Percentiles rank a stretch among this genome's conserved stretches.
Evolutionary conservation across 225 moss, liverwort and hornwort species (phyloP).

Genomic region (Sphagnum contortum): DNA sequence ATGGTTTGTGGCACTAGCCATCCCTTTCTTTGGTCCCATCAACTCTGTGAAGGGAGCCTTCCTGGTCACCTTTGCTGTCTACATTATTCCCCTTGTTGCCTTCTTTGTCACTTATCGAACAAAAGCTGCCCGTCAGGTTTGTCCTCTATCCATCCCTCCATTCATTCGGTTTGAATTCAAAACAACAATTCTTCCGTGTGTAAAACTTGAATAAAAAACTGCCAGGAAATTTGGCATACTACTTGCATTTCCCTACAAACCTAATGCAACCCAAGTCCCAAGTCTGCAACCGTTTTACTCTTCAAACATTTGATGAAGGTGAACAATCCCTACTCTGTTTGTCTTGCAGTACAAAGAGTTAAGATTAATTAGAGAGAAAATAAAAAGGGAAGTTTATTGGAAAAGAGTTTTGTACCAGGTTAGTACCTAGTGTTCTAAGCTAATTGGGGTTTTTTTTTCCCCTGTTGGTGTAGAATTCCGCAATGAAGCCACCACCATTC

Average conservation of each 20-base stretch:
- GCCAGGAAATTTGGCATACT: too few species aligned
- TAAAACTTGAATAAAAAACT: too few species aligned
- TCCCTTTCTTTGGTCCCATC: constrained; percentile 61
- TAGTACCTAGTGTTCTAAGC: too few species aligned
- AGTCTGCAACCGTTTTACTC: too few species aligned
- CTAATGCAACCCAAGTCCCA: too few species aligned
- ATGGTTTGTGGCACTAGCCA: constrained; percentile 42
- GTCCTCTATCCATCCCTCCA: neutral
- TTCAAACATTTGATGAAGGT: too few species aligned
- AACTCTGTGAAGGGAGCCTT: constrained; percentile 54
- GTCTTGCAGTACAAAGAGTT: too few species aligned
- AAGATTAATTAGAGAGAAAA: too few species aligned
- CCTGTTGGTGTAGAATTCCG: constrained; percentile 55
- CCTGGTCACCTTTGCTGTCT: constrained; percentile 25
- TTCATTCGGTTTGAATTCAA: neutral
- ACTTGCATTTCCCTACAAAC: too few species aligned
- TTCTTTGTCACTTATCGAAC: constrained; percentile 39
- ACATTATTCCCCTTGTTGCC: constrained; percentile 36
- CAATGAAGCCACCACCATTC: constrained; percentile 44
- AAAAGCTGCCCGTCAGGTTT: constrained; percentile 39
- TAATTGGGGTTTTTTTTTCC: neutral
- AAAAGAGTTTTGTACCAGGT: too few species aligned
- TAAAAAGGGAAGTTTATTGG: too few species aligned
- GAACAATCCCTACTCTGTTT: too few species aligned
- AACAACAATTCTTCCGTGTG: neutral